phyloP scores from a whole-genome alignment of 768 basidiomycete genomes.

The Gautieria morchelliformis region DNA sequence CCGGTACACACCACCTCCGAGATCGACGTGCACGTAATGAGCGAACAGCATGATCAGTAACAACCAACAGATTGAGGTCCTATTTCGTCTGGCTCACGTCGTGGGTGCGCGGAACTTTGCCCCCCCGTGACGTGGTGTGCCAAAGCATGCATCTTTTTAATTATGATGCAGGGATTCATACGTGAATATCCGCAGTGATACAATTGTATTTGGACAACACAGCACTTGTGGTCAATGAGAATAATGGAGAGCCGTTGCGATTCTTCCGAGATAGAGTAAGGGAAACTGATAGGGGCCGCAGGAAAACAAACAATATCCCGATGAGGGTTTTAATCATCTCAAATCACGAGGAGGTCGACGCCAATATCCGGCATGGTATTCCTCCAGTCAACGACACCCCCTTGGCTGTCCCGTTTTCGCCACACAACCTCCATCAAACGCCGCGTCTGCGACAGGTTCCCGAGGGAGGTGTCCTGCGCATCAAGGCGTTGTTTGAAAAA shows the following conservation, averaged over 20 bases:
- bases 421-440: conserved; percentile 60
- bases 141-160: background rate
- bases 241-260: background rate
- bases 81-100: too few relatives aligned
- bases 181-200: background rate
- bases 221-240: conserved; percentile 4
- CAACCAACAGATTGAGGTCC: too few relatives aligned
- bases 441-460: conserved; percentile 48
- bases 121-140: background rate
- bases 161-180: background rate
- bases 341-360: conserved; percentile 43
- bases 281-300: background rate
- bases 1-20: background rate
- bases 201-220: background rate
- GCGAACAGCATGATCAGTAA: too few relatives aligned
- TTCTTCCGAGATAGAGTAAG: background rate
- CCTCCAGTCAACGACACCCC: conserved; percentile 48
- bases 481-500: conserved; percentile 50
- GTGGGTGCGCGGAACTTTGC: too few relatives aligned
- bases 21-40: background rate
- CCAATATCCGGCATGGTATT: conserved; percentile 45
- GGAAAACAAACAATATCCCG: background rate
- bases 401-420: conserved; percentile 52
- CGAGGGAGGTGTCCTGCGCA: conserved; percentile 45
- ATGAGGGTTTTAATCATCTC: conserved; percentile 11